Evolutionary conservation across 2,329 filamentous ascomycete genomes (phyloP), one percentile per base, ranked within the genome.

Genomic region (Fusarium sp.): DNA sequence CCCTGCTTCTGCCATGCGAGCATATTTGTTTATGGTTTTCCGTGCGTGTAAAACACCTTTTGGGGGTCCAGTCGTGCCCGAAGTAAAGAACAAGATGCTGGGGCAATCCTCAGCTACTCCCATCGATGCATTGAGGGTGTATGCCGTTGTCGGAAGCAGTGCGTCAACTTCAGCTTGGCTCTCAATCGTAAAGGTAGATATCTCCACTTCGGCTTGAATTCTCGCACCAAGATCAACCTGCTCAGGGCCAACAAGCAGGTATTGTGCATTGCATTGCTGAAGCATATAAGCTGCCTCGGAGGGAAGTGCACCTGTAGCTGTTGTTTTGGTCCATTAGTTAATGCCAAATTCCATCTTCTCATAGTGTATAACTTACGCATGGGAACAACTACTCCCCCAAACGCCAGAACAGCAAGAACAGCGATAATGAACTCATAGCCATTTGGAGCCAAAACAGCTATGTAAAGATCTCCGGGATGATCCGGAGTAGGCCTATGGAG

Each of bases 11-110:
- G 37, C 37, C 52, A 56, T 62, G 3, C 41, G 48, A 55, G 57
- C 57, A 60, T 60, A 60, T 35, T 60, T 60, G 12, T 60, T 60
- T 1, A 60, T 42, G 20, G 57, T 55, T 43, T 42, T 60, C 18
- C 57, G 57, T 13, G 49, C 42, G 18, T 60, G 57, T 3, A 60
- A 28, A 12, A 60, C 57, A 33, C 57, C 57, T 15, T 60, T 60
- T 23, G 57, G 57, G 15, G 57, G 26, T 2, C 57, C 57, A 16
- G 57, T 60, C 9, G 57, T 60, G 10, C 57, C 57, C 3, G 57
- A 60, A 15, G 57, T 60, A 18, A 60, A 60, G 21, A 54, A 54
- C 13, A 54, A 15, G 8, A 54, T 43, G 9, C 50, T 54, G 5
- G 50, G 50, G 15, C 23, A 35, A 18, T 43, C 23, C 6, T 54